Percentiles rank a stretch among this genome's conserved stretches.
These are phyloP conservation scores for Piper betle DNA, from an alignment of 164 flowering plant species.

Conservation along the genomic window DNA sequence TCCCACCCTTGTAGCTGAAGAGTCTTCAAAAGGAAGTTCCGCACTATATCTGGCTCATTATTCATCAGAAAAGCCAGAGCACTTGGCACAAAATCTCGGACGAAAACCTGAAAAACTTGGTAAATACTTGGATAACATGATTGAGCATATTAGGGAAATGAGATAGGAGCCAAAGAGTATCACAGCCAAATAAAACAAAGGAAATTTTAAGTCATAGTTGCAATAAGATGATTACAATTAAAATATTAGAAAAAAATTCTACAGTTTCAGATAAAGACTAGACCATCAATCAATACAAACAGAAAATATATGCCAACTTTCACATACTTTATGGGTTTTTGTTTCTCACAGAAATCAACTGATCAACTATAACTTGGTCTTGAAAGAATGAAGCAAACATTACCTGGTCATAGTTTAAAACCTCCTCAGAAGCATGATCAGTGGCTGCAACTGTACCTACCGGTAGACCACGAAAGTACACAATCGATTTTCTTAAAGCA, in stretches of 20 bases:
- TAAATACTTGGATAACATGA: background rate
- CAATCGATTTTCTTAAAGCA: slow-evolving; percentile 23
- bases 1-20: slow-evolving; percentile 28
- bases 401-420: slow-evolving; percentile 30
- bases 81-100: slow-evolving; percentile 27
- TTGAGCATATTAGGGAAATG: background rate
- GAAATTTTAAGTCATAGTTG: too few species aligned
- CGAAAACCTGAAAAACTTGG: slow-evolving; percentile 17
- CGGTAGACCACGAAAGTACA: slow-evolving; percentile 25
- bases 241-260: background rate
- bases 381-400: background rate
- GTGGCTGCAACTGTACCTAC: slow-evolving; percentile 26
- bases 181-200: too few species aligned
- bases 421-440: slow-evolving; percentile 20
- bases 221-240: background rate
- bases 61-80: slow-evolving; percentile 28
- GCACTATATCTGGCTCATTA: slow-evolving; percentile 26
- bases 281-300: background rate
- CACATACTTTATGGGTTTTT: background rate
- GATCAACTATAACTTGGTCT: background rate
- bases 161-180: background rate
- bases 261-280: background rate
- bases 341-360: background rate
- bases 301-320: background rate
- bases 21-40: slow-evolving; percentile 24